Conservation (phyloP, 805 yeast species). For the Candida takata region DNA sequence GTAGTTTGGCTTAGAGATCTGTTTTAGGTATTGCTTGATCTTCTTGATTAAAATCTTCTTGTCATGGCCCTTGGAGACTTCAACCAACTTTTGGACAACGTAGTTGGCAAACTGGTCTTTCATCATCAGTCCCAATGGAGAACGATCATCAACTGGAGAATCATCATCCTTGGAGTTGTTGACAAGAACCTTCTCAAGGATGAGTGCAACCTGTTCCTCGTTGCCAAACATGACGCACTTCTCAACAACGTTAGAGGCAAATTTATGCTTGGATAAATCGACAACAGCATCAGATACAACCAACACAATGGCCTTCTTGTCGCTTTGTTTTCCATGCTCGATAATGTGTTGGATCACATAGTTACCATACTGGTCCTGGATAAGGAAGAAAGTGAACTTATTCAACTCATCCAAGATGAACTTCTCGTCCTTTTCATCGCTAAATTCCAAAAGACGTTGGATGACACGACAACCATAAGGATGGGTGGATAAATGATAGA, state of each 20-base stretch:
- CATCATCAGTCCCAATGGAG: constrained; percentile 86
- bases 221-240: constrained; percentile 78
- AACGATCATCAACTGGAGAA: constrained; percentile 48
- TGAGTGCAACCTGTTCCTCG: constrained; percentile 48
- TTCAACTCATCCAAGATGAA: constrained; percentile 66
- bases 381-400: constrained; percentile 62
- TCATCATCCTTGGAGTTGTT: constrained; percentile 34
- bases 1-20: constrained; percentile 58
- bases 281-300: constrained; percentile 70
- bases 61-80: constrained; percentile 64
- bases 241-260: constrained; percentile 96
- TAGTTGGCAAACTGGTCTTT: constrained; percentile 97
- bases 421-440: constrained; percentile 56
- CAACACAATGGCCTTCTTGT: constrained; percentile 53
- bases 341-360: constrained; percentile 95
- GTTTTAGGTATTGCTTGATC: constrained; percentile 73
- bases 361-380: constrained; percentile 96
- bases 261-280: constrained; percentile 87
- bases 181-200: constrained; percentile 61
- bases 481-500: constrained; percentile 85
- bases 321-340: constrained; percentile 66
- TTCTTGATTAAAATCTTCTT: constrained; percentile 64
- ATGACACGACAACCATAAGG: constrained; percentile 98
- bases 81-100: constrained; percentile 91
- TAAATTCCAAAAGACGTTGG: constrained; percentile 83